Conservation (phyloP, 176 grass and related monocot species). For the Poa pratensis region DNA sequence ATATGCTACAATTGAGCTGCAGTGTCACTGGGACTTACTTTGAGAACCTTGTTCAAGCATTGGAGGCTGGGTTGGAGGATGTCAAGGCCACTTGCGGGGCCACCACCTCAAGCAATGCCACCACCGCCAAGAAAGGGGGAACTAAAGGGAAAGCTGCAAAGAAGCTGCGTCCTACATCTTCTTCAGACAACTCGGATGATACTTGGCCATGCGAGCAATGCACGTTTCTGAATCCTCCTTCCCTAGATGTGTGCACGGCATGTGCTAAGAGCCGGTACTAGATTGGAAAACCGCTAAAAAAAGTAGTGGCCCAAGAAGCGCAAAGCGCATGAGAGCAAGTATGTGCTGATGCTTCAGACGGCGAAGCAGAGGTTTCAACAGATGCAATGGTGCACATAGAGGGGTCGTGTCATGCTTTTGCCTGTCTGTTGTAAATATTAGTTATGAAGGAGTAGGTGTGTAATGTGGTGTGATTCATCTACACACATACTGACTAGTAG, state of each 20-base stretch:
- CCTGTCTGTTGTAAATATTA: constrained; percentile 49
- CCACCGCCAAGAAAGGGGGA: constrained; percentile 53
- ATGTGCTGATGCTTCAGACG: background rate
- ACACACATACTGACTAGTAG: background rate
- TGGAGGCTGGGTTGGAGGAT: constrained; percentile 83
- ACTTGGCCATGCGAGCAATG: constrained; percentile 70
- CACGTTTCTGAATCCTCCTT: constrained; percentile 56
- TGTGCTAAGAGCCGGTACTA: constrained; percentile 47
- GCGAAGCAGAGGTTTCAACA: constrained; percentile 18
- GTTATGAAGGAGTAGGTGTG: constrained; percentile 12
- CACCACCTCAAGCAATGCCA: constrained; percentile 41
- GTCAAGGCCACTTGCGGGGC: constrained; percentile 51
- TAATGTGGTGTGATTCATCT: constrained; percentile 28
- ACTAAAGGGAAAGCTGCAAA: constrained; percentile 60
- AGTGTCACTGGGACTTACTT: constrained; percentile 90
- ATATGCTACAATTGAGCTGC: constrained; percentile 23
- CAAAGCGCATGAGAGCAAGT: background rate
- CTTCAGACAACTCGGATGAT: constrained; percentile 44
- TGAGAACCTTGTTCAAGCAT: constrained; percentile 90
- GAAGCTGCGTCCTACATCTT: constrained; percentile 42
- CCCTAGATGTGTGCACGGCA: constrained; percentile 37
- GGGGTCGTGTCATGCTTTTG: background rate
- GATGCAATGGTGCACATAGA: constrained; percentile 36
- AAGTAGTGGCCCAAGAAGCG: constrained; percentile 6
- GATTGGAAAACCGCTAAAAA: background rate